phyloP scores from a whole-genome alignment of 495 filamentous ascomycete species.

The Jackrogersella minutella region DNA sequence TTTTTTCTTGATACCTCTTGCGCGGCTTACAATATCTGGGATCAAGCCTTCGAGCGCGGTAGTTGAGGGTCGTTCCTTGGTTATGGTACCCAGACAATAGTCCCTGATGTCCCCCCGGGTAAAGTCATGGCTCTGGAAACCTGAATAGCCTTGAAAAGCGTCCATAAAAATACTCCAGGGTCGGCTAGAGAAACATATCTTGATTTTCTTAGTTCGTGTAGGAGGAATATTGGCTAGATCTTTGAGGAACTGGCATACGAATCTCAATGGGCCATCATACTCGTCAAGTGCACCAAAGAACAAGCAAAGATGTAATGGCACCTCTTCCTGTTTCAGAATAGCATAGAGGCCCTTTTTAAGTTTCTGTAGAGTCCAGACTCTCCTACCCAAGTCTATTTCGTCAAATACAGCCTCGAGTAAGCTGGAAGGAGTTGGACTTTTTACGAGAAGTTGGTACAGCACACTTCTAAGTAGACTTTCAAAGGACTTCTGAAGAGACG shows the following conservation, averaged over 20 bases:
- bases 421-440: background rate
- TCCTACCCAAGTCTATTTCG: background rate
- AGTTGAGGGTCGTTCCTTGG: slow-evolving; percentile 3
- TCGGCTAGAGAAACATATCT: slow-evolving; percentile 32
- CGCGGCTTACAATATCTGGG: slow-evolving; percentile 12
- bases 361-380: background rate
- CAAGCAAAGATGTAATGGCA: slow-evolving; percentile 19
- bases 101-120: slow-evolving; percentile 31
- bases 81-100: slow-evolving; percentile 32
- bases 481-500: slow-evolving; percentile 29
- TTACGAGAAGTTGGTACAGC: slow-evolving; percentile 9
- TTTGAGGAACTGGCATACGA: slow-evolving; percentile 17
- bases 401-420: background rate
- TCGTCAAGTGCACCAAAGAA: slow-evolving; percentile 36
- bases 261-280: slow-evolving; percentile 21
- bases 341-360: slow-evolving; percentile 5
- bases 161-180: slow-evolving; percentile 21
- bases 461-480: slow-evolving; percentile 32
- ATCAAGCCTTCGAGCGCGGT: slow-evolving; percentile 9
- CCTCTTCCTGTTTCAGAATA: slow-evolving; percentile 11
- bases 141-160: background rate
- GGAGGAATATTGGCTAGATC: slow-evolving; percentile 7
- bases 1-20: too few relatives aligned
- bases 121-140: slow-evolving; percentile 29
- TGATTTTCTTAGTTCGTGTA: slow-evolving; percentile 1